These are phyloP conservation scores for Penicillium cosmopolitanum DNA, from an alignment of 495 filamentous ascomycete genomes.

Conservation along the genomic window DNA sequence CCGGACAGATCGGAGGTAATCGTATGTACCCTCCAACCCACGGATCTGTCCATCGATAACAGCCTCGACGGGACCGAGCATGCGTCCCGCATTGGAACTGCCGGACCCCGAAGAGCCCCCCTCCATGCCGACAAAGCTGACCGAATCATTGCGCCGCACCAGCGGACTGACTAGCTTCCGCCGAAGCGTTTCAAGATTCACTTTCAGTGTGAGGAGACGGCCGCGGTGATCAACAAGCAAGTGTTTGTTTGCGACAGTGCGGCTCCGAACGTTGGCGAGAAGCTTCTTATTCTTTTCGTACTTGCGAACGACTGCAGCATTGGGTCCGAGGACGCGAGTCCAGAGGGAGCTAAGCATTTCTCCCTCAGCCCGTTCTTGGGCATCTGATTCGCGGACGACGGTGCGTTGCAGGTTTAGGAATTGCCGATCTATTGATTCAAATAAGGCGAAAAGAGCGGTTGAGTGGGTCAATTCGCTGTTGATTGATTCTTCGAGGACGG, in stretches of 20 bases:
- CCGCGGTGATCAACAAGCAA: conserved; percentile 82
- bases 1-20: conserved; percentile 71
- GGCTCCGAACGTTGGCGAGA: conserved; percentile 74
- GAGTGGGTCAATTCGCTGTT: conserved; percentile 78
- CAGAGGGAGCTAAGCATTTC: conserved; percentile 84
- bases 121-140: conserved; percentile 44
- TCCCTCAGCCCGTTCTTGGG: conserved; percentile 75
- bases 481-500: conserved; percentile 87
- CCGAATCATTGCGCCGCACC: conserved; percentile 65
- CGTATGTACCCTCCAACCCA: conserved; percentile 77
- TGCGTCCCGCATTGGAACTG: conserved; percentile 52
- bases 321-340: conserved; percentile 78
- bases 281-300: conserved; percentile 83
- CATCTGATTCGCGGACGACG: conserved; percentile 79
- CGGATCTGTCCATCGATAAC: conserved; percentile 80
- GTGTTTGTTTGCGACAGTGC: conserved; percentile 83
- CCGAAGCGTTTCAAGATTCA: conserved; percentile 76
- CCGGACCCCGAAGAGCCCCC: conserved; percentile 26
- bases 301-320: conserved; percentile 72
- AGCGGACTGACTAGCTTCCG: conserved; percentile 80
- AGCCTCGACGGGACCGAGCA: conserved; percentile 54
- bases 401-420: conserved; percentile 85
- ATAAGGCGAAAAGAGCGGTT: conserved; percentile 76
- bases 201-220: conserved; percentile 75
- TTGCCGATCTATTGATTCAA: conserved; percentile 84